Conservation (phyloP, 768 basidiomycete species). For the Lentinula edodes region DNA sequence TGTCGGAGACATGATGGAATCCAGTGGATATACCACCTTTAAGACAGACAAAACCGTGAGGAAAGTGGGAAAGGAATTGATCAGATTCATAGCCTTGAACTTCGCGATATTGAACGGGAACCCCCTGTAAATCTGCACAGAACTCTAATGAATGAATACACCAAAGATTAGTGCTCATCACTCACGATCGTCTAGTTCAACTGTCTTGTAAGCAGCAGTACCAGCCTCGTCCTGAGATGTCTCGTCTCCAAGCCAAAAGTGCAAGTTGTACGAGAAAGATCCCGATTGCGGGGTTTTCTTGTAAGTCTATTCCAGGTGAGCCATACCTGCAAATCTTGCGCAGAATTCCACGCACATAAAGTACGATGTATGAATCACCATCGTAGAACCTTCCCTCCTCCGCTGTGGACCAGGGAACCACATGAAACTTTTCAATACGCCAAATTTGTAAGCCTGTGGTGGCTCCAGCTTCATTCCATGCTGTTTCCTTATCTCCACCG, state of each 20-base stretch:
- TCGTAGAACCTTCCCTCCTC: constrained; percentile 52
- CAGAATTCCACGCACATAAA: constrained; percentile 38
- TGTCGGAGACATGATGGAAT: constrained; percentile 42
- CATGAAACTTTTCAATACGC: constrained; percentile 52
- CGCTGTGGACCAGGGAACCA: constrained; percentile 49
- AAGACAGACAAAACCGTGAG: constrained; percentile 33
- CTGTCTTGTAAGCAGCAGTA: constrained; percentile 62
- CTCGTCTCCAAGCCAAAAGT: constrained; percentile 60
- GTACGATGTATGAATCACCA: constrained; percentile 62
- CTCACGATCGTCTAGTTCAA: constrained; percentile 61
- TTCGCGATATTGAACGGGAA: constrained; percentile 57
- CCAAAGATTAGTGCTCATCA: constrained; percentile 3
- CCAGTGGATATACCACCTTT: constrained; percentile 46
- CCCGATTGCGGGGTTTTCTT: constrained; percentile 43
- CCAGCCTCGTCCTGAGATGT: constrained; percentile 53
- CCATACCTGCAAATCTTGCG: neutral
- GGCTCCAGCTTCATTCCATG: constrained; percentile 45
- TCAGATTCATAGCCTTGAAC: constrained; percentile 52
- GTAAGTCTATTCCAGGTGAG: constrained; percentile 40
- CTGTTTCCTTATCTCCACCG: constrained; percentile 42
- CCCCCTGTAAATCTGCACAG: constrained; percentile 46
- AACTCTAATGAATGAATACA: neutral
- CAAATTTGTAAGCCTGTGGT: constrained; percentile 45
- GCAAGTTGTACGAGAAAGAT: constrained; percentile 49
- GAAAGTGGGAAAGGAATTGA: constrained; percentile 46